These are phyloP conservation scores for Aspergillus floridensis DNA, from an alignment of 2,329 filamentous ascomycete species.

Conservation along the genomic window DNA sequence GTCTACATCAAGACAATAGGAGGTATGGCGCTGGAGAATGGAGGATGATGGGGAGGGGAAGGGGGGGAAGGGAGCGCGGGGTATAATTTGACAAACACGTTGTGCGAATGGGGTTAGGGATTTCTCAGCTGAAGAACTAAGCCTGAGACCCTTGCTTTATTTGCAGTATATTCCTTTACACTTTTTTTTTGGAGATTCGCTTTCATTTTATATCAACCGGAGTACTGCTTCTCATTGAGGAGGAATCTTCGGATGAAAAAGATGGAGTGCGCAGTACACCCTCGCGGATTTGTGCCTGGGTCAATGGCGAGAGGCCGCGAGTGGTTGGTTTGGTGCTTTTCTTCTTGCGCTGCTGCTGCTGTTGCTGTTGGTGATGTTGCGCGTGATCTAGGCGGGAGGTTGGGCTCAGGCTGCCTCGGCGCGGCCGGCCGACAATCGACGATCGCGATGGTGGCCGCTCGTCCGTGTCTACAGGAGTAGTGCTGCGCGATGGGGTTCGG, in stretches of 20 bases:
- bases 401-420: conserved; percentile 36
- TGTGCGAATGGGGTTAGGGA: not conserved
- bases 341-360: conserved; percentile 31
- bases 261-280: conserved; percentile 30
- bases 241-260: conserved; percentile 38
- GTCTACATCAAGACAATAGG: not conserved
- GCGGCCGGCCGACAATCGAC: conserved; percentile 31
- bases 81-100: not conserved
- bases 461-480: conserved; percentile 38
- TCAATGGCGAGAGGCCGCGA: conserved; percentile 35
- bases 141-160: conserved; percentile 6
- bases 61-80: too few relatives aligned
- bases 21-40: not conserved
- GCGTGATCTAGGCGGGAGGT: not conserved
- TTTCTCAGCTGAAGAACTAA: not conserved
- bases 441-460: conserved; percentile 38
- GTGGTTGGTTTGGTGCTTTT: conserved; percentile 30
- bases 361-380: conserved; percentile 20
- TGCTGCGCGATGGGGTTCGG: conserved; percentile 43
- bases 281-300: conserved; percentile 39
- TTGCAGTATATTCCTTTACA: too few relatives aligned
- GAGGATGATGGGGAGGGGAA: not conserved
- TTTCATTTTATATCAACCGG: conserved; percentile 13
- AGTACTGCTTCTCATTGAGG: conserved; percentile 16
- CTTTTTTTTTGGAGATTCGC: conserved; percentile 16